Conservation (phyloP, 345 rosid species). For the Carallia brachiata region DNA sequence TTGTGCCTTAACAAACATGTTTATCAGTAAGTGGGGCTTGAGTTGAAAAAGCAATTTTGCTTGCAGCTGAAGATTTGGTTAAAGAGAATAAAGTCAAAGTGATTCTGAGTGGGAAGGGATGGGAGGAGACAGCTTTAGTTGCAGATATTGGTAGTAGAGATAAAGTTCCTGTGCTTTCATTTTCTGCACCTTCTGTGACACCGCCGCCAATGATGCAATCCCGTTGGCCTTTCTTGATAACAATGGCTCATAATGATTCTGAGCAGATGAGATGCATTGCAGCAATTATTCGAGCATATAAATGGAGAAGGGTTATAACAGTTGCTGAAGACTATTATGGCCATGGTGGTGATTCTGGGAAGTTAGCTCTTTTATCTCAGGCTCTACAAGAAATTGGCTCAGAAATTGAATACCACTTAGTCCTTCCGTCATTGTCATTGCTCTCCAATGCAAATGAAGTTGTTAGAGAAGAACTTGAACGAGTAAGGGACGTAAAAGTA, state of each 20-base stretch:
- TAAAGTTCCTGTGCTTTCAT: constrained; percentile 43
- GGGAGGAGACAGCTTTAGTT: constrained; percentile 48
- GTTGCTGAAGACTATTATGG: constrained; percentile 40
- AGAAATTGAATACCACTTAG: constrained; percentile 35
- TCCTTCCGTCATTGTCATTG: constrained; percentile 40
- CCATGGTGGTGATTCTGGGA: constrained; percentile 32
- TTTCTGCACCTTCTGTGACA: constrained; percentile 28
- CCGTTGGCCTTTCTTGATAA: constrained; percentile 45
- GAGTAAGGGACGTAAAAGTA: not conserved
- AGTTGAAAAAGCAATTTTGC: not conserved
- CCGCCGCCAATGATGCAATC: constrained; percentile 20
- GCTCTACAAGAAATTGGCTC: constrained; percentile 33
- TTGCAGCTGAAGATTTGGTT: constrained; percentile 40
- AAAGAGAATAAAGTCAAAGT: constrained; percentile 33
- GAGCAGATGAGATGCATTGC: constrained; percentile 43
- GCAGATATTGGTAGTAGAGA: constrained; percentile 32
- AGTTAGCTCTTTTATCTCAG: constrained; percentile 26
- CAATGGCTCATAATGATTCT: constrained; percentile 31
- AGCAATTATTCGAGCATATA: constrained; percentile 26
- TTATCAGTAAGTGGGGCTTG: not conserved
- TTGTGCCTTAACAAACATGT: not conserved
- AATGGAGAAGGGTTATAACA: constrained; percentile 37
- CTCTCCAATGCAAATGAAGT: constrained; percentile 15
- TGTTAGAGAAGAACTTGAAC: constrained; percentile 32
- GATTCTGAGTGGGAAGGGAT: constrained; percentile 46